Percentiles rank a stretch among this genome's conserved stretches.
Evolutionary conservation across 345 rosid genomes (phyloP).

Genomic region (Corchorus capsularis): DNA sequence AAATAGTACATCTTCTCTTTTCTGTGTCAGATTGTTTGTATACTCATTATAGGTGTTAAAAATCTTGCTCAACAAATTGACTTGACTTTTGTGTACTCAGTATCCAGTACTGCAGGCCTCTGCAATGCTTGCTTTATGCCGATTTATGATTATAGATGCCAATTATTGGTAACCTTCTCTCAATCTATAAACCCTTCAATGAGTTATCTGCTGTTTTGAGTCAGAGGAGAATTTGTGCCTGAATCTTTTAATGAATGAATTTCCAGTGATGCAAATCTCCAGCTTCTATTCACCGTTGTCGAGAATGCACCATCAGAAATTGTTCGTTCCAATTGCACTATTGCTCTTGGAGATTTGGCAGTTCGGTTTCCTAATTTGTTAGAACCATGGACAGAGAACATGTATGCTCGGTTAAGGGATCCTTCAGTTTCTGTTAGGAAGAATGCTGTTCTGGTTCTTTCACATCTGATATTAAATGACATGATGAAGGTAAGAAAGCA

Average conservation of each 20-base stretch:
- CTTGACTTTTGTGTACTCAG: constrained; percentile 38
- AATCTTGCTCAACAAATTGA: constrained; percentile 8
- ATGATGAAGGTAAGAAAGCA: constrained; percentile 87
- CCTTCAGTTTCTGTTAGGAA: constrained; percentile 82
- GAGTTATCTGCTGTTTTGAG: background rate
- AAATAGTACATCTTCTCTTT: background rate
- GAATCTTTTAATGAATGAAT: constrained; percentile 30
- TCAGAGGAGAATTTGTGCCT: constrained; percentile 18
- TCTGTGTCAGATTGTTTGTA: background rate
- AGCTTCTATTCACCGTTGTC: constrained; percentile 94
- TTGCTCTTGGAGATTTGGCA: constrained; percentile 96
- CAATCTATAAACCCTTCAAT: constrained; percentile 18
- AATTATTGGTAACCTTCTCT: constrained; percentile 63
- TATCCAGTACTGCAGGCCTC: constrained; percentile 90
- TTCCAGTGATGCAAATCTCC: constrained; percentile 87
- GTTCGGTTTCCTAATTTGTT: constrained; percentile 94
- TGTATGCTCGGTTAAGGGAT: constrained; percentile 84
- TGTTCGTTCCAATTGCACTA: constrained; percentile 93
- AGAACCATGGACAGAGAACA: constrained; percentile 97
- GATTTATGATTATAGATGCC: constrained; percentile 92
- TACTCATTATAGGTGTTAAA: background rate
- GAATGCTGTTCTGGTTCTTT: constrained; percentile 97
- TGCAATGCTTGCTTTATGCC: constrained; percentile 92
- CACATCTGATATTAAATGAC: constrained; percentile 96
- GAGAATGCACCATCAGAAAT: constrained; percentile 90